phyloP scores from a whole-genome alignment of 345 rosid species.

The Lepidium africanum region DNA sequence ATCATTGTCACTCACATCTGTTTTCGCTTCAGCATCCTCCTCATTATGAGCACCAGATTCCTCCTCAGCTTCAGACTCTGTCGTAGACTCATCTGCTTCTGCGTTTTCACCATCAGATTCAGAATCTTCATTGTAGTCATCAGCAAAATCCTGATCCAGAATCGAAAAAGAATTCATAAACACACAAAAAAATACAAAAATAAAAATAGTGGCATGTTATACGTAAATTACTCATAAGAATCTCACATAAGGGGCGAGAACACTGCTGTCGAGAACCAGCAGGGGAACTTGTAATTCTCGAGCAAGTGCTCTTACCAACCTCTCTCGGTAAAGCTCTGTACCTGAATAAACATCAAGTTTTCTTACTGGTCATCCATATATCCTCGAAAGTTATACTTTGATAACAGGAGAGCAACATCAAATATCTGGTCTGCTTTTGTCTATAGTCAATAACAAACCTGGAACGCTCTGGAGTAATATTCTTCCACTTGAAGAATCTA shows the following conservation, averaged over 20 bases:
- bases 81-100: constrained; percentile 50
- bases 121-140: constrained; percentile 55
- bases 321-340: constrained; percentile 88
- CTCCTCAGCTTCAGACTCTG: constrained; percentile 87
- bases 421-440: not conserved
- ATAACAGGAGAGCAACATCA: not conserved
- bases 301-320: constrained; percentile 89
- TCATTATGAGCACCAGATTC: constrained; percentile 62
- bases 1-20: constrained; percentile 67
- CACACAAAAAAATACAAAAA: not conserved
- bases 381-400: not conserved
- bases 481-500: constrained; percentile 85
- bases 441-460: constrained; percentile 38
- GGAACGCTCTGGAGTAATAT: constrained; percentile 87
- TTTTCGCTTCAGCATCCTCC: constrained; percentile 64
- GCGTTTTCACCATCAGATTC: constrained; percentile 61
- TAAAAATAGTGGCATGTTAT: not conserved
- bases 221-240: constrained; percentile 16
- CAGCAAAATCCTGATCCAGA: constrained; percentile 63
- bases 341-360: constrained; percentile 41
- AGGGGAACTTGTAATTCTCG: constrained; percentile 75
- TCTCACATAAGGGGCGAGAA: constrained; percentile 95
- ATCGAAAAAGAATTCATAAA: constrained; percentile 3
- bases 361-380: not conserved
- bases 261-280: constrained; percentile 81